Evolutionary conservation across 2,329 filamentous ascomycete genomes (phyloP), one percentile per base, ranked within the genome.

Genomic region (Neonectria punicea): DNA sequence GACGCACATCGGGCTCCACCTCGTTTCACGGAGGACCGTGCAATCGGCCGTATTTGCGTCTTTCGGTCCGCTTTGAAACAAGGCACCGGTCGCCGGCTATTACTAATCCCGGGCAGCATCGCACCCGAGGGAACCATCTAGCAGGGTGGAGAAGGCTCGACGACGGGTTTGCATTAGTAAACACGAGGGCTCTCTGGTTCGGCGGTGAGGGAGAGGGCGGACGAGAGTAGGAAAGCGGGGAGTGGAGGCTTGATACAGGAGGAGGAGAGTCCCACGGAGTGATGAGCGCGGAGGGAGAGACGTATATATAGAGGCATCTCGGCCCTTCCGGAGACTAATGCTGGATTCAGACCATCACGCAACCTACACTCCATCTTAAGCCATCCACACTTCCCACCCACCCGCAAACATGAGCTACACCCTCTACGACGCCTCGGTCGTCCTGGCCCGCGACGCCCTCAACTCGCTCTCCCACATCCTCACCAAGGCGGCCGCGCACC

Each of bases 381-480:
- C 61, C 62, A 57, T 28, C 34, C 53, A 58, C 28, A 28, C 7
- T 43, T 43, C 22, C 16, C 41, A 3, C 28, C 18, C 30, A 9
- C 46, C 54, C 39, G 62, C 61, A 70, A 82, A 68, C 65, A 80
- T 79, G 77, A 74, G 76, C 67, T 78, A 74, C 78, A 73, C 80
- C n/a, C 73, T 84, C 65, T 83, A 82, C 81, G 80, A 83, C 65
- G 67, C 74, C 61, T 76, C 74, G 65, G 60, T 84, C 63, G 68
- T 72, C 60, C 47, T 73, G 61, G 70, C 78, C 66, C 72, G 68
- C 70, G 74, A 75, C 39, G 69, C 70, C 67, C 68, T 83, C 46
- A 71, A 71, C 56, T 67, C 76, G 32, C 74, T 82, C 61, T 61
- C 73, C 30, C 53, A 30, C 58, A 72, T 84, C 68, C 73, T 84